Evolutionary conservation across 2,329 filamentous ascomycete genomes (phyloP), one percentile per base, ranked within the genome.

Genomic region (Aspergillus candidus): DNA sequence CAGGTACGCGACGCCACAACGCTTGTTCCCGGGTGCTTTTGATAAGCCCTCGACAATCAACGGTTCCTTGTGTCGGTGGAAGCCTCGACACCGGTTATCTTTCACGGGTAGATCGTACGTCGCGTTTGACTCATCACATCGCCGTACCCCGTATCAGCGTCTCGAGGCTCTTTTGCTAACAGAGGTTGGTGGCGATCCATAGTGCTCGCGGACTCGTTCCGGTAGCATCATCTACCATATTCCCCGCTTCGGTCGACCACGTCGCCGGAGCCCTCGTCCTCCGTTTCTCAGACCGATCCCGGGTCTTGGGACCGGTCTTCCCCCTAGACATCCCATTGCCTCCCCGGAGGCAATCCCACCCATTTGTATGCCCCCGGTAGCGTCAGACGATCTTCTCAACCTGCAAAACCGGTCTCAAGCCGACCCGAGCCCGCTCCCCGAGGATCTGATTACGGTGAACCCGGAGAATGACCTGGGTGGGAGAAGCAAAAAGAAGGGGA

Each of bases 321-420:
- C 32, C 43, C 41, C 33, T 32, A 37, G 36, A 50, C 31, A 40
- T 30, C 22, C 22, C 34, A 38, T 54, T 54, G 61, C 58, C 60
- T 60, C 57, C 43, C 22, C 38, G 40, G 41, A 48, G 59, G 62
- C 61, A 61, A 54, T 52, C 52, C 48, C 48, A 27, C 55, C 53
- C 53, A 60, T 57, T 69, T 70, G 63, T 60, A 70, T 70, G 68
- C 65, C 61, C 61, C 64, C 65, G 56, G 64, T 58, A 57, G 60
- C 61, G 44, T 64, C 64, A 54, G 66, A 67, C 60, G 59, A 65
- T 51, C 47, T 57, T 44, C 62, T 61, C 53, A 61, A 57, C 57
- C 66, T 63, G 50, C 59, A 63, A 32, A 64, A 55, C 57, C 66
- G 53, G 57, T 63, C 58, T 29, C 49, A 59, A 36, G 59, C 62